Percentiles rank a stretch among this genome's conserved stretches.
These are phyloP conservation scores for Apiotrichum sp. DNA, from an alignment of 1,284 basidiomycete species.

Conservation along the genomic window DNA sequence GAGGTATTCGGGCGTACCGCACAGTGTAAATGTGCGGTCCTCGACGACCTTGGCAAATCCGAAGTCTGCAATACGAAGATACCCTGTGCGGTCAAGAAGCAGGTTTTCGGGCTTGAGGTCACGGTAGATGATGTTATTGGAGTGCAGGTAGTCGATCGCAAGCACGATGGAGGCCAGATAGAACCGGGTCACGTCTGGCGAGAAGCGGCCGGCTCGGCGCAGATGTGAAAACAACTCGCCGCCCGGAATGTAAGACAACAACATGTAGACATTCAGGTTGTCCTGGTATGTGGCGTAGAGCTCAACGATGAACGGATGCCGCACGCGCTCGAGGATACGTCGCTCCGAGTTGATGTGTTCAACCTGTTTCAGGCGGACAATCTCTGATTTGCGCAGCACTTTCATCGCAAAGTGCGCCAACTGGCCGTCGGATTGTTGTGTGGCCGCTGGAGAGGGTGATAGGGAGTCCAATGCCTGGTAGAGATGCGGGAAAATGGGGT, in stretches of 20 bases:
- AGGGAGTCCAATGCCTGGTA: constrained; percentile 37
- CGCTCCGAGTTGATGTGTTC: constrained; percentile 55
- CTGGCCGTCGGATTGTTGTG: constrained; percentile 40
- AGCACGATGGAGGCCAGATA: constrained; percentile 52
- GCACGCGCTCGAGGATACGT: constrained; percentile 50
- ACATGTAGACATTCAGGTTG: constrained; percentile 53
- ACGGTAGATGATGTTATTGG: constrained; percentile 50
- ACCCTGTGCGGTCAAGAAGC: constrained; percentile 47
- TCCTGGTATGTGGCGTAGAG: constrained; percentile 51
- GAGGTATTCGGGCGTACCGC: constrained; percentile 50
- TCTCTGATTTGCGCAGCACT: constrained; percentile 52
- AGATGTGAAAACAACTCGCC: constrained; percentile 53
- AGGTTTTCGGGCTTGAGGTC: constrained; percentile 54
- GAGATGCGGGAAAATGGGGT: constrained; percentile 47
- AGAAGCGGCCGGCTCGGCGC: constrained; percentile 49
- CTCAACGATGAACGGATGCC: constrained; percentile 56
- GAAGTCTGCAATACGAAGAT: constrained; percentile 51
- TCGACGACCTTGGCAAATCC: constrained; percentile 52
- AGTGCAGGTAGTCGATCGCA: constrained; percentile 50
- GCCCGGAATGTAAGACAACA: constrained; percentile 52
- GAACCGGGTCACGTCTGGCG: constrained; percentile 52
- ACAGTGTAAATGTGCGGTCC: constrained; percentile 49
- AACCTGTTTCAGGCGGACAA: constrained; percentile 53
- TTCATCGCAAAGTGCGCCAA: constrained; percentile 52
- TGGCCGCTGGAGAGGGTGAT: constrained; percentile 35